Percentiles rank a stretch among this genome's conserved stretches.
phyloP scores from a whole-genome alignment of 2,329 filamentous ascomycete genomes.

The Apiospora marii region DNA sequence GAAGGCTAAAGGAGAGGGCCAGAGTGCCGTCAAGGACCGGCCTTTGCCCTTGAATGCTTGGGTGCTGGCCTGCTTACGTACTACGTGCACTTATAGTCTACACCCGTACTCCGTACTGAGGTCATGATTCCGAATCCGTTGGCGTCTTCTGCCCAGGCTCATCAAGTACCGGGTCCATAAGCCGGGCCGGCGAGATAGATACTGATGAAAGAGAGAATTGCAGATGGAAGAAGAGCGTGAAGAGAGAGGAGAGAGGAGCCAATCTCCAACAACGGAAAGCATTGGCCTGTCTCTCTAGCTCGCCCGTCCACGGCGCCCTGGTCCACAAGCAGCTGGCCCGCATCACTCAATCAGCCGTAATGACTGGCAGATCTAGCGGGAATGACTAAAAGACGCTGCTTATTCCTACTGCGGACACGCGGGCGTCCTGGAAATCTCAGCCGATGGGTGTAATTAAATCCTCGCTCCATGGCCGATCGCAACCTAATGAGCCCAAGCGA shows the following conservation, averaged over 20 bases:
- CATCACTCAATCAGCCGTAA: conserved; percentile 23
- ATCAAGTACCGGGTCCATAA: not conserved
- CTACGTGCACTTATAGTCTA: not conserved
- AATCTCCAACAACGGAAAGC: conserved; percentile 11
- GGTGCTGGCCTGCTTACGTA: not conserved
- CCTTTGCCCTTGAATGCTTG: not conserved
- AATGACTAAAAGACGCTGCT: not conserved
- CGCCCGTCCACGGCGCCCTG: conserved; percentile 2
- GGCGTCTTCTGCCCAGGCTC: not conserved
- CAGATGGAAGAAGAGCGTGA: not conserved
- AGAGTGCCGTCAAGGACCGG: not conserved
- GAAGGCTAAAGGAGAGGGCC: not conserved
- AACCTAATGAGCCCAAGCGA: conserved; percentile 15
- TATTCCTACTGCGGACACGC: conserved; percentile 13
- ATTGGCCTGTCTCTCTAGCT: conserved; percentile 1
- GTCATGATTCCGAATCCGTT: no score
- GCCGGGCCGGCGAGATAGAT: not conserved
- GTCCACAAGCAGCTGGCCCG: conserved; percentile 9
- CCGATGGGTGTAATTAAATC: conserved; percentile 6
- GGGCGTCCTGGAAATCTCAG: not conserved
- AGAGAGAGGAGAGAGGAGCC: conserved; percentile 6
- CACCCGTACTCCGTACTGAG: no score
- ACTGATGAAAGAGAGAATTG: not conserved
- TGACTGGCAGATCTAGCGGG: conserved; percentile 24
- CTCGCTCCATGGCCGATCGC: conserved; percentile 14